These are phyloP conservation scores for Ilex paraguariensis DNA, from an alignment of 305 asterid species.

Conservation along the genomic window DNA sequence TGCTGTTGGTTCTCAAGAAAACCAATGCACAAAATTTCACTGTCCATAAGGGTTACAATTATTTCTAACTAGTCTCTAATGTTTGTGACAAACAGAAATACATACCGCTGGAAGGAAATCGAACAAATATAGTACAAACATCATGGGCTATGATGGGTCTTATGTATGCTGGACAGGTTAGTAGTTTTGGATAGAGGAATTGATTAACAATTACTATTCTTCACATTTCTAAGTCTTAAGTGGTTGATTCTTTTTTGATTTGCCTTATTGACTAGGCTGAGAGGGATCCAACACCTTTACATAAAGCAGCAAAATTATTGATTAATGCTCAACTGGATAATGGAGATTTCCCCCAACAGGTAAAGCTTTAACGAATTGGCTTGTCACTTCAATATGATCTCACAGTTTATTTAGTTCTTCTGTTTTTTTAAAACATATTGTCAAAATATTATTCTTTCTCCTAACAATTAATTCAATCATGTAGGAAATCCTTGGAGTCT, in stretches of 20 bases:
- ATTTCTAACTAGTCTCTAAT: background rate
- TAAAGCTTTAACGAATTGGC: slow-evolving; percentile 2
- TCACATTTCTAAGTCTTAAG: too few species aligned
- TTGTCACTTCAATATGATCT: background rate
- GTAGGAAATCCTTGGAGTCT: slow-evolving; percentile 65
- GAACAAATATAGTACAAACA: slow-evolving; percentile 75
- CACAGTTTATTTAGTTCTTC: background rate
- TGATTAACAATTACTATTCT: too few species aligned
- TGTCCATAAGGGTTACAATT: background rate
- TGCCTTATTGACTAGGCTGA: slow-evolving; percentile 33
- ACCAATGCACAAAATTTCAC: background rate
- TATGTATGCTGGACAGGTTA: slow-evolving; percentile 67
- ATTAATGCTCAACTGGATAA: slow-evolving; percentile 77
- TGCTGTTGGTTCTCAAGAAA: background rate
- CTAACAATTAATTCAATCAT: background rate
- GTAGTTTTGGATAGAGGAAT: background rate
- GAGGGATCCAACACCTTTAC: too few species aligned
- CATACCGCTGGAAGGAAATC: slow-evolving; percentile 64
- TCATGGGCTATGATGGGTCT: slow-evolving; percentile 93
- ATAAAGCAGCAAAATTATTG: too few species aligned
- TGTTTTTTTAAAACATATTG: too few species aligned
- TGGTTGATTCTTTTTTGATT: background rate
- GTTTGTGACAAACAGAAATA: slow-evolving; percentile 41
- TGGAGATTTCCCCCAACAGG: slow-evolving; percentile 90
- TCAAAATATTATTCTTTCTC: background rate